Evolutionary conservation across 2,329 filamentous ascomycete genomes (phyloP).

Genomic region (Epichloe typhina): DNA sequence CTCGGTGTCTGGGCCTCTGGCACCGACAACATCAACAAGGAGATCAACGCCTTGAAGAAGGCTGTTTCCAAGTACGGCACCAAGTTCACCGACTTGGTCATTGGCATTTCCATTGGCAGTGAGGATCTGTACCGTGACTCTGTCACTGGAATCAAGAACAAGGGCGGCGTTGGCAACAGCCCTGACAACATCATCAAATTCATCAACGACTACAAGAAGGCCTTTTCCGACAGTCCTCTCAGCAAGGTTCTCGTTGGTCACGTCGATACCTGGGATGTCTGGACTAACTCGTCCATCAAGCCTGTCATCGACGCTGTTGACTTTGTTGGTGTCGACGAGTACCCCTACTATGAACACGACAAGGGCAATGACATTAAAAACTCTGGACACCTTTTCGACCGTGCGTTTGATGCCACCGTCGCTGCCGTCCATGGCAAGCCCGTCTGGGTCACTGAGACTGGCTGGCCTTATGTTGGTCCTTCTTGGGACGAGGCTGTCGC

Average conservation of each 20-base stretch:
- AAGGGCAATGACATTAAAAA: slow-evolving; percentile 43
- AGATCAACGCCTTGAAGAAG: slow-evolving; percentile 45
- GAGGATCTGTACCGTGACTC: slow-evolving; percentile 54
- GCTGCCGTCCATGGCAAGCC: slow-evolving; percentile 37
- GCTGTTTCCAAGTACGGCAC: slow-evolving; percentile 41
- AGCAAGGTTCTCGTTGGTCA: slow-evolving; percentile 44
- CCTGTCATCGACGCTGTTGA: slow-evolving; percentile 48
- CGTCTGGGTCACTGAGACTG: slow-evolving; percentile 52
- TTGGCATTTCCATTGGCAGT: slow-evolving; percentile 52
- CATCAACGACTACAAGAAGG: slow-evolving; percentile 49
- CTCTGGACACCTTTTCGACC: slow-evolving; percentile 40
- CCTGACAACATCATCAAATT: slow-evolving; percentile 49
- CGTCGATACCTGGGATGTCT: slow-evolving; percentile 56
- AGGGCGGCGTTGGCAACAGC: slow-evolving; percentile 45
- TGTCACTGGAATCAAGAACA: slow-evolving; percentile 47
- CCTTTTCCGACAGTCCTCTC: slow-evolving; percentile 34
- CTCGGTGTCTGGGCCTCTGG: slow-evolving; percentile 52
- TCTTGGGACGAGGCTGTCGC: slow-evolving; percentile 41
- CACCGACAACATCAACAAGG: slow-evolving; percentile 39
- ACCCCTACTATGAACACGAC: slow-evolving; percentile 51
- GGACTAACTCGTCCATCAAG: slow-evolving; percentile 46
- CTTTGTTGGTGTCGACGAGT: slow-evolving; percentile 52
- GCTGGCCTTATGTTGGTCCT: slow-evolving; percentile 46
- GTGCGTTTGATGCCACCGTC: slow-evolving; percentile 29
- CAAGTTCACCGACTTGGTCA: slow-evolving; percentile 41